A percentile compares a stretch with the other conserved stretches of the same genome.
phyloP scores from a whole-genome alignment of 1,139 yeast genomes.

The Yamadazyma membranifaciens region DNA sequence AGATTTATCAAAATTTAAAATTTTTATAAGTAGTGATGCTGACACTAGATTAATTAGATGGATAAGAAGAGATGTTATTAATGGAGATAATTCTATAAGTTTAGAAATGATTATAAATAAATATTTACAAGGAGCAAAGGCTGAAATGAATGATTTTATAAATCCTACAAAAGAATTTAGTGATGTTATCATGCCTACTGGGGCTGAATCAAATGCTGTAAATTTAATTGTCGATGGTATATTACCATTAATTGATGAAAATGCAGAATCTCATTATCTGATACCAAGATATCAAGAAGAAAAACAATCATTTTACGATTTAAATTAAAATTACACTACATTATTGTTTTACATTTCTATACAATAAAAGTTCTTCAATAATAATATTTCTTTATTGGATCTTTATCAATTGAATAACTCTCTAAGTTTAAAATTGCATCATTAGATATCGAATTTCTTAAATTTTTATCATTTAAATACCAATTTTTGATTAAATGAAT shows the following conservation, averaged over 20 bases:
- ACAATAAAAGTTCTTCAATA: constrained; percentile 10
- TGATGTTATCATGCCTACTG: constrained; percentile 78
- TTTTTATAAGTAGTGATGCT: constrained; percentile 83
- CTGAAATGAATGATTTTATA: constrained; percentile 74
- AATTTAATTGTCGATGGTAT: constrained; percentile 76
- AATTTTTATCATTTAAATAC: constrained; percentile 61
- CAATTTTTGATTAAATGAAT: constrained; percentile 59
- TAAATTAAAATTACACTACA: constrained; percentile 21
- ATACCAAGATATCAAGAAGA: constrained; percentile 36
- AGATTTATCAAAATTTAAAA: constrained; percentile 58
- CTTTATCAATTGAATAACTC: constrained; percentile 41
- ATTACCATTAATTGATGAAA: constrained; percentile 25
- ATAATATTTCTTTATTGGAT: constrained; percentile 35
- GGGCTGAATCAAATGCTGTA: constrained; percentile 63
- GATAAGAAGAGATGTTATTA: constrained; percentile 50
- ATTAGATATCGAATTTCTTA: constrained; percentile 51
- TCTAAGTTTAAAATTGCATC: constrained; percentile 35
- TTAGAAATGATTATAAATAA: constrained; percentile 54
- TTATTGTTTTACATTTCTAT: background rate
- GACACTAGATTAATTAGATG: constrained; percentile 80
- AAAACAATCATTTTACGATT: constrained; percentile 52
- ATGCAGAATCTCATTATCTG: background rate
- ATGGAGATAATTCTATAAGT: constrained; percentile 16
- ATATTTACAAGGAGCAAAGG: constrained; percentile 66
- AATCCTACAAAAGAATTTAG: constrained; percentile 77